phyloP scores from a whole-genome alignment of 1,284 basidiomycete genomes.

The Puccinia triticina region DNA sequence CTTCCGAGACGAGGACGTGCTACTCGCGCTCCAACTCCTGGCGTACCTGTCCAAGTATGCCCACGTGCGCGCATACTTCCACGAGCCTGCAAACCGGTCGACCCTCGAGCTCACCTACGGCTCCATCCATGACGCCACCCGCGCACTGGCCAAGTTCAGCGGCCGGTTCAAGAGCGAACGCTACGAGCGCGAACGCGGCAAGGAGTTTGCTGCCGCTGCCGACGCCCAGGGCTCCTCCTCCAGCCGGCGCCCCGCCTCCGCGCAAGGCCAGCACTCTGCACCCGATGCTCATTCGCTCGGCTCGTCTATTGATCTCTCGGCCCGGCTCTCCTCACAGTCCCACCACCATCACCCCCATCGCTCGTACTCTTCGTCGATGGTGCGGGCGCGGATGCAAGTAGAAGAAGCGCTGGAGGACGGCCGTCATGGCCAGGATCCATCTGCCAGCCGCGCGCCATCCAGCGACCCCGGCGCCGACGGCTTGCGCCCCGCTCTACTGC shows the following conservation, averaged over 20 bases:
- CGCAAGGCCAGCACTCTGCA: conserved; percentile 28
- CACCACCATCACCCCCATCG: conserved; percentile 42
- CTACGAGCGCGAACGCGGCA: conserved; percentile 44
- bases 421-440: background rate
- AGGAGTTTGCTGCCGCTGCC: conserved; percentile 55
- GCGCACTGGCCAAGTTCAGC: conserved; percentile 38
- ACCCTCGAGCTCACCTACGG: conserved; percentile 51
- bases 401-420: conserved; percentile 35
- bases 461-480: conserved; percentile 8
- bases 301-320: conserved; percentile 8
- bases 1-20: conserved; percentile 92
- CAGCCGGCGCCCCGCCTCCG: conserved; percentile 37
- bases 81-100: conserved; percentile 60
- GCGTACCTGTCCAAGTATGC: conserved; percentile 98
- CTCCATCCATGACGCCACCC: conserved; percentile 34
- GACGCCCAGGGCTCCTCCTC: background rate
- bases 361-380: conserved; percentile 33
- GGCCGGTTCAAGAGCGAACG: conserved; percentile 48
- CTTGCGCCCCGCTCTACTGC: conserved; percentile 12
- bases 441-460: background rate
- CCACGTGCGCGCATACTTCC: conserved; percentile 95
- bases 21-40: conserved; percentile 85
- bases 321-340: background rate
- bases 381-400: conserved; percentile 34
- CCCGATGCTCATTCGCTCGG: background rate